Evolutionary conservation across 768 basidiomycete genomes (phyloP), one percentile per base, ranked within the genome.

Genomic region (Erythrobasidium yunnanense): DNA sequence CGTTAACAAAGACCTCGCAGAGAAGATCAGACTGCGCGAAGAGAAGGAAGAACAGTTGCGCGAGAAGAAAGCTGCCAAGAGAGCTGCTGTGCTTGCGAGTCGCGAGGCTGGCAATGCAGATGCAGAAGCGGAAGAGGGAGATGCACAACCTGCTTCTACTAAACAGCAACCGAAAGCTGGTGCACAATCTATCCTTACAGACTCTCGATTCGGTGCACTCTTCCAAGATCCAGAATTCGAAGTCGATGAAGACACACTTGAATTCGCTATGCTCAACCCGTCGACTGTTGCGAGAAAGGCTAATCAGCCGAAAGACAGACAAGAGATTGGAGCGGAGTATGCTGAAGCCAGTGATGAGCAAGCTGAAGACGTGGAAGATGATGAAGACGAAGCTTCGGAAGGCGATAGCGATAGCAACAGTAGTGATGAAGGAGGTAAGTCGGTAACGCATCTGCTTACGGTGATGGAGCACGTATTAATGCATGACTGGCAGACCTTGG

Each of bases 181-280:
- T 74, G 72, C 72, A 66, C 78, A 77, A 60, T 75, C 77, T 45
- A 76, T 93, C 66, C 84, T 92, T 69, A 83, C 78, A 49, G 95
- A 99, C 76, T 84, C 86, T 62, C 86, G 95, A 62, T 99, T 97
- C 81, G 80, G 85, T 65, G 85, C 83, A 49, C 81, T 99, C 38
- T 99, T 95, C 76, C 84, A 88, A 77, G 85, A 95, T 73, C 86
- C 89, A 2, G 87, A 88, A 63, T 99, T 89, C 76, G 81, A 86
- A 72, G 87, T 99, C 70, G 93, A 97, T 76, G 88, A 91, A 78
- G 81, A 78, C 45, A 87, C 80, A 70, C 81, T 88, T 72, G 95
- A 97, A 78, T 97, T 81, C 75, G 87, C 85, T n/a, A 77, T 97
- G 70, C 83, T 96, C 74, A 91, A 97, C 75, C 93, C 93, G 15